These are phyloP conservation scores for Neoascochyta sp. DNA, from an alignment of 2,329 filamentous ascomycete genomes.

Conservation along the genomic window DNA sequence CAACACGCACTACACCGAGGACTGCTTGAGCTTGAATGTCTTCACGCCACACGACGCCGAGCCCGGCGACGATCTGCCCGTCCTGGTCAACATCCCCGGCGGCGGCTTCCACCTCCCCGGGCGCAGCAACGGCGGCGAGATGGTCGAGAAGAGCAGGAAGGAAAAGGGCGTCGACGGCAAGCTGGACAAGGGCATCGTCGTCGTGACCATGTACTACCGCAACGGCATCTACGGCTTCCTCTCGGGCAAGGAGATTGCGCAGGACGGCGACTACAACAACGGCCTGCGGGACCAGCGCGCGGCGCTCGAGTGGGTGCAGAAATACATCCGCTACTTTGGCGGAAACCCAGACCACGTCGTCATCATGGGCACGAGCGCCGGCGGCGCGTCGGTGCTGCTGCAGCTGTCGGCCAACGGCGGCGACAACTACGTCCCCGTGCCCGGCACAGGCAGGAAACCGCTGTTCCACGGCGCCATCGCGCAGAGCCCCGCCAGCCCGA, in stretches of 20 bases:
- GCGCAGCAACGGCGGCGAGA: conserved; percentile 28
- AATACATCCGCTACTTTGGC: conserved; percentile 45
- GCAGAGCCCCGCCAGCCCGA: conserved; percentile 31
- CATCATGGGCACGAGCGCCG: conserved; percentile 42
- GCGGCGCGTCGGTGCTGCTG: conserved; percentile 28
- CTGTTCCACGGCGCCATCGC: conserved; percentile 34
- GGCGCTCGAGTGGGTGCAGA: conserved; percentile 41
- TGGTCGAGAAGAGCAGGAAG: conserved; percentile 29
- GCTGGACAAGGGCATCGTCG: conserved; percentile 31
- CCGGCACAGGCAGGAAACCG: conserved; percentile 24
- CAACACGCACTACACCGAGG: conserved; percentile 27
- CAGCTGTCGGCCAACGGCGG: conserved; percentile 31
- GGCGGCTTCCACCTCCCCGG: conserved; percentile 42
- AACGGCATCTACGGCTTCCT: conserved; percentile 46
- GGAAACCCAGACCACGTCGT: conserved; percentile 47
- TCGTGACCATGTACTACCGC: conserved; percentile 35
- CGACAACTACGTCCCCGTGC: conserved; percentile 24
- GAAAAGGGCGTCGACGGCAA: conserved; percentile 25
- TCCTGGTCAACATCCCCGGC: conserved; percentile 47
- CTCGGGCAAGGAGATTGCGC: conserved; percentile 40
- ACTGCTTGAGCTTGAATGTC: conserved; percentile 44
- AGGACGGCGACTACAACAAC: conserved; percentile 35
- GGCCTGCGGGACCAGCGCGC: conserved; percentile 40
- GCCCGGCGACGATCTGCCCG: conserved; percentile 33
- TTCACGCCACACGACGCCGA: conserved; percentile 33